Conservation (phyloP, 768 basidiomycete genomes). For the Mycena sanguinolenta region DNA sequence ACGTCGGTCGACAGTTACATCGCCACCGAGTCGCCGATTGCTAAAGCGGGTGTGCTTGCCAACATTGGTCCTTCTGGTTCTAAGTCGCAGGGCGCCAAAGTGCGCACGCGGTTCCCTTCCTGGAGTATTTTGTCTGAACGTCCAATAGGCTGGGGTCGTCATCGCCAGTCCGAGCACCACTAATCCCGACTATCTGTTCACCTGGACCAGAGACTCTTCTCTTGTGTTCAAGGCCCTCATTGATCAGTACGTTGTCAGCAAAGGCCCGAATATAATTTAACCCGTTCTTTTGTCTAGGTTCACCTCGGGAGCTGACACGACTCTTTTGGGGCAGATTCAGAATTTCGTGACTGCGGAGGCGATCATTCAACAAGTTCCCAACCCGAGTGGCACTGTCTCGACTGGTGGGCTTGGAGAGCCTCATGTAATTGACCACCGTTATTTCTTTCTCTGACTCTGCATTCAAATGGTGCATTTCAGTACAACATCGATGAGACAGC, state of each 20-base stretch:
- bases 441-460: background rate
- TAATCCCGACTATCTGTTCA: conserved; percentile 77
- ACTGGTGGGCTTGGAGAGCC: conserved; percentile 82
- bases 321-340: conserved; percentile 64
- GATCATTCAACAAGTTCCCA: conserved; percentile 70
- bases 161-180: conserved; percentile 68
- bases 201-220: conserved; percentile 84
- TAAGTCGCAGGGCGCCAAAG: conserved; percentile 69
- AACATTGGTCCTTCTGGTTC: conserved; percentile 76
- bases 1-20: conserved; percentile 65
- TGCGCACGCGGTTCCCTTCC: conserved; percentile 30
- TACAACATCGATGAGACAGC: conserved; percentile 75
- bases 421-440: conserved; percentile 17
- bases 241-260: conserved; percentile 55
- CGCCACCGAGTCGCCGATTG: conserved; percentile 67
- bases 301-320: conserved; percentile 63
- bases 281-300: conserved; percentile 40
- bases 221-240: conserved; percentile 75
- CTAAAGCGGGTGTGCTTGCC: conserved; percentile 74
- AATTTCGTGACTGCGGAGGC: conserved; percentile 65
- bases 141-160: conserved; percentile 65
- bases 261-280: background rate
- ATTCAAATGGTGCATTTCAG: conserved; percentile 49
- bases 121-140: conserved; percentile 23
- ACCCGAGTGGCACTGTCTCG: conserved; percentile 72